phyloP scores from a whole-genome alignment of 306 rosid species.

The Cicer bijugum region DNA sequence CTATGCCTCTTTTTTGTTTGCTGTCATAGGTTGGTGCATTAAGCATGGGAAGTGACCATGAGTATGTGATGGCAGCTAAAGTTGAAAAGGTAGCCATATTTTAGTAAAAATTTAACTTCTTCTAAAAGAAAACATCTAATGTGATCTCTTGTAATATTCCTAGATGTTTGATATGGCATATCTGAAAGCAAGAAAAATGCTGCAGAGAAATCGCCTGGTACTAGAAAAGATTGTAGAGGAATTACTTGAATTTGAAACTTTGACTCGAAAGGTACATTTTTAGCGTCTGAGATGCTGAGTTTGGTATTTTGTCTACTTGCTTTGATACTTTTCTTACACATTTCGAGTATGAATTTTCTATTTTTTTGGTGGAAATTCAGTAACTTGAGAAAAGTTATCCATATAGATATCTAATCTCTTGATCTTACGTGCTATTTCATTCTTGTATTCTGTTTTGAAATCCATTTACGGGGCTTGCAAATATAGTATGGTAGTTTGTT shows the following conservation, averaged over 20 bases:
- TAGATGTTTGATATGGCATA: conserved; percentile 90
- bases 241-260: conserved; percentile 83
- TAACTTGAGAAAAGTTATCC: conserved; percentile 15
- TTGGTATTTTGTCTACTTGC: conserved; percentile 29
- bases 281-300: conserved; percentile 30
- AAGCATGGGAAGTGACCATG: conserved; percentile 91
- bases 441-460: conserved; percentile 15
- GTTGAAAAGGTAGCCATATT: conserved; percentile 70
- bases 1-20: conserved; percentile 36
- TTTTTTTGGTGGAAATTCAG: conserved; percentile 34
- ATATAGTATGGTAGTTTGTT: conserved; percentile 6
- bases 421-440: conserved; percentile 18
- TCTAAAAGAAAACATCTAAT: conserved; percentile 34
- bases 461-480: conserved; percentile 35
- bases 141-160: conserved; percentile 30
- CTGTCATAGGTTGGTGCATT: conserved; percentile 65
- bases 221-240: conserved; percentile 90
- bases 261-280: conserved; percentile 78
- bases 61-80: conserved; percentile 84
- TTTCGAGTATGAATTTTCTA: conserved; percentile 1
- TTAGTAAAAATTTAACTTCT: conserved; percentile 13
- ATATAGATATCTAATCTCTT: conserved; percentile 23
- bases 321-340: conserved; percentile 20
- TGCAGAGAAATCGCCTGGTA: conserved; percentile 68
- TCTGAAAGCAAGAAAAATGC: conserved; percentile 79